Base-by-base conservation (phyloP, 2,329 filamentous ascomycete genomes). In the Neonectria sp. region DNA sequence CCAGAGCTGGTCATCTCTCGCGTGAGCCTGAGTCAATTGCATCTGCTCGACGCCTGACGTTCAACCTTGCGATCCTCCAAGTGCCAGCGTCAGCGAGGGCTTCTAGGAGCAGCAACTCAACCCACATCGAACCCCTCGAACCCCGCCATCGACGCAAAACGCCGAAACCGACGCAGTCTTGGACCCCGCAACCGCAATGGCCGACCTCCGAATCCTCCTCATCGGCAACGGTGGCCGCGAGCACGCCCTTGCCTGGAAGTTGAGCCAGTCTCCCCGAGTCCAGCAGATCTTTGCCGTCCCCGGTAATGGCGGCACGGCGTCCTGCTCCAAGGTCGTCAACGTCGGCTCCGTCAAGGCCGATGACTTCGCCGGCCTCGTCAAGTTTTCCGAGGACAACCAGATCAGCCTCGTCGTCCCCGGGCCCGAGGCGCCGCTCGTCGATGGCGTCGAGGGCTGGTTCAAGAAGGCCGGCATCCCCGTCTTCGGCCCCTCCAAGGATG, bases 211-310 rank as follows among this genome's bases (percentile, higher is more conserved):
- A 74, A 87, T 98, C 74, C 91, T 98, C 70, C 90, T 98, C 70
- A 91, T 98, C 72, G 95, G 96, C 77, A 97, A 95, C 79, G 96
- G 96, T 73, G 96, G 95, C 75, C 91, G 96, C 76, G 96, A 99
- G 84, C 95, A 98, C 82, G 94, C 95, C 53, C 88, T 98, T 70
- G 95, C 95, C 48, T 98, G 95, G 95, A 98, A 97, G 83, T 86
- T 98, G 69, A 90, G 91, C 77, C 92, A 97, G 80, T 97, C 95
- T 17, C 86, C 91, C 48, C 87, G 88, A 52, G 93, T 97, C 68
- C 90, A 94, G 76, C 88, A 90, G 74, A 95, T 98, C 78, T 85
- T 88, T 73, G 88, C 84, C 49, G 88, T 90, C 51, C 90, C 90
- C 15, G 95, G 95, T 69, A 98, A 98, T 82, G 95, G 95, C 73